phyloP scores from a whole-genome alignment of 495 filamentous ascomycete species.

The Trichoderma orchidacearum region DNA sequence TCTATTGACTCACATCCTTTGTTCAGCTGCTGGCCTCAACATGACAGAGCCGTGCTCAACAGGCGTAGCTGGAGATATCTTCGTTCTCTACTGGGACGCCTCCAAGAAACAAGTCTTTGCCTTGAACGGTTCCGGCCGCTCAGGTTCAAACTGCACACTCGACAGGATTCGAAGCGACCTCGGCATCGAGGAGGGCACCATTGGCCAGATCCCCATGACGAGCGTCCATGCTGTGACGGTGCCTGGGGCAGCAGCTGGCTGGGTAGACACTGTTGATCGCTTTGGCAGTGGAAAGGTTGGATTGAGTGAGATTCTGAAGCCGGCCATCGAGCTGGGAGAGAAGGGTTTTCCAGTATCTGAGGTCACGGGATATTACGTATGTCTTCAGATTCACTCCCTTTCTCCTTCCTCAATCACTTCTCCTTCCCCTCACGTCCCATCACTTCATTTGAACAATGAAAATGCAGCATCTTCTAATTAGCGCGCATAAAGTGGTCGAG shows the following conservation, averaged over 20 bases:
- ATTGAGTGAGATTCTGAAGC: slow-evolving; percentile 63
- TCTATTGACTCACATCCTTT: not conserved
- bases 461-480: not conserved
- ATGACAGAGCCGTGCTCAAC: slow-evolving; percentile 88
- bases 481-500: slow-evolving; percentile 46
- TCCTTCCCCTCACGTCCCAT: not conserved
- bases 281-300: slow-evolving; percentile 83
- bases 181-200: slow-evolving; percentile 45
- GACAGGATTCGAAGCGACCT: slow-evolving; percentile 56
- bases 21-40: slow-evolving; percentile 66
- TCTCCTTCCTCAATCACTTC: not conserved
- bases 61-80: slow-evolving; percentile 97
- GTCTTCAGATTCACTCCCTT: slow-evolving; percentile 12
- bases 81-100: slow-evolving; percentile 86
- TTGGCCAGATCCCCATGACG: slow-evolving; percentile 55
- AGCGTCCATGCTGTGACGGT: slow-evolving; percentile 74
- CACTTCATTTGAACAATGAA: too few species aligned
- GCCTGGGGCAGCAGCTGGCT: slow-evolving; percentile 85
- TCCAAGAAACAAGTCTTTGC: slow-evolving; percentile 68
- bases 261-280: slow-evolving; percentile 80
- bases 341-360: slow-evolving; percentile 84
- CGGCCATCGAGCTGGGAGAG: slow-evolving; percentile 78
- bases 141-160: slow-evolving; percentile 54
- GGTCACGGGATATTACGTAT: slow-evolving; percentile 55
- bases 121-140: slow-evolving; percentile 83